These are phyloP conservation scores for Aspergillus kassunensis DNA, from an alignment of 495 filamentous ascomycete genomes.

Conservation along the genomic window DNA sequence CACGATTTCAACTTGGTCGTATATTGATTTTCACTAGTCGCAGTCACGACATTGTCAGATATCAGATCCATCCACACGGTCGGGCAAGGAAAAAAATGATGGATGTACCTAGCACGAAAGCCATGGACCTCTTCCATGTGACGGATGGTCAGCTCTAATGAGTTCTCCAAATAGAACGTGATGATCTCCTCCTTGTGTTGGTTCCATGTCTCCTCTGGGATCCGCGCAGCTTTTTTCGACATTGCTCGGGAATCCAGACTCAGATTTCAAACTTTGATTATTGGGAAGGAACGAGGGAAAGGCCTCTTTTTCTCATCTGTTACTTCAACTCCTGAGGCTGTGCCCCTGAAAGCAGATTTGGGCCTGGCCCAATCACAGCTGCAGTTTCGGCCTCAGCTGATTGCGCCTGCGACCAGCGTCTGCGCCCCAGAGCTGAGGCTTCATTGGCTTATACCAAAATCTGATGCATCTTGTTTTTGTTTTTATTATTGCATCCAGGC, in stretches of 20 bases:
- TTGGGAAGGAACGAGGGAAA: too few relatives aligned
- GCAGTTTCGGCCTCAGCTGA: too few relatives aligned
- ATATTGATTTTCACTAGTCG: not conserved
- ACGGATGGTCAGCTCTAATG: not conserved
- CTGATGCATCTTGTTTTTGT: too few relatives aligned
- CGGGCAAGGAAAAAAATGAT: not conserved
- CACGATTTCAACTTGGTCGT: not conserved
- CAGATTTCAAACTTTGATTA: too few relatives aligned
- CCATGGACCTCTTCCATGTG: not conserved
- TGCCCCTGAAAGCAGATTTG: too few relatives aligned
- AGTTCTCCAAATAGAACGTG: not conserved
- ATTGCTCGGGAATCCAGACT: not conserved
- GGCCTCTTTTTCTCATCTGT: too few relatives aligned
- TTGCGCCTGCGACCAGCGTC: too few relatives aligned
- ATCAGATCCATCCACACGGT: not conserved
- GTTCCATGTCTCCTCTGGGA: not conserved
- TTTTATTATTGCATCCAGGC: too few relatives aligned
- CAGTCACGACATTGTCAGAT: not conserved
- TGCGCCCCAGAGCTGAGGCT: too few relatives aligned
- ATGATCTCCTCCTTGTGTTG: constrained; percentile 1
- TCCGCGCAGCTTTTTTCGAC: not conserved
- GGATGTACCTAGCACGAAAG: not conserved
- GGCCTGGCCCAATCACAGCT: too few relatives aligned
- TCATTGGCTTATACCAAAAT: too few relatives aligned
- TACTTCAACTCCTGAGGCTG: too few relatives aligned